Evolutionary conservation across 345 rosid genomes (phyloP).

Genomic region (Salix suchowensis): DNA sequence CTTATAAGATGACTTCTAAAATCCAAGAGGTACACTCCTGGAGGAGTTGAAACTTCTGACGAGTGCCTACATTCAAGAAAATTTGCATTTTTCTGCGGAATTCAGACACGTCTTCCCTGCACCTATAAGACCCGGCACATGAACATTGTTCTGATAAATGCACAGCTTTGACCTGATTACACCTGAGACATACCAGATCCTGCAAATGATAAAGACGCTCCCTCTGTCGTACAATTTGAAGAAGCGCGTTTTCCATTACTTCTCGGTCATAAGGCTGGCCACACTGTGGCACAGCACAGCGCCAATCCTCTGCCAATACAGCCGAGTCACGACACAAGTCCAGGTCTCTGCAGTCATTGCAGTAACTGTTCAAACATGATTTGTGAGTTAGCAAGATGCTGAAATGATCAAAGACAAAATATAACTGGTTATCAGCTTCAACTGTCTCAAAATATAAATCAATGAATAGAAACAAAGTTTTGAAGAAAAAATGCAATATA

Average conservation of each 20-base stretch:
- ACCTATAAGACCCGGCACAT: constrained; percentile 73
- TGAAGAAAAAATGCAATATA: too few species aligned
- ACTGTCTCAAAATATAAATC: too few species aligned
- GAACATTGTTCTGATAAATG: constrained; percentile 78
- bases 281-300: constrained; percentile 68
- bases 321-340: constrained; percentile 74
- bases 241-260: constrained; percentile 75
- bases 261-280: constrained; percentile 77
- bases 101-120: constrained; percentile 66
- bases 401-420: too few species aligned
- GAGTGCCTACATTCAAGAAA: constrained; percentile 56
- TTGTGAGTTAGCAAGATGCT: constrained; percentile 9
- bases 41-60: constrained; percentile 58
- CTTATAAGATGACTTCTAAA: constrained; percentile 19
- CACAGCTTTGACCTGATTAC: constrained; percentile 86
- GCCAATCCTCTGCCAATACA: constrained; percentile 70
- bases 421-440: too few species aligned
- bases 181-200: constrained; percentile 73
- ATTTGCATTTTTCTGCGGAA: constrained; percentile 63
- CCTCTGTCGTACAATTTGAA: constrained; percentile 76
- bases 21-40: constrained; percentile 67
- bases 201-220: constrained; percentile 82
- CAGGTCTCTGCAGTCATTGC: constrained; percentile 88
- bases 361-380: constrained; percentile 52
- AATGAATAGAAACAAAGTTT: too few species aligned